Base-by-base conservation (phyloP, 768 basidiomycete species). In the Rubroboletus satanas region DNA sequence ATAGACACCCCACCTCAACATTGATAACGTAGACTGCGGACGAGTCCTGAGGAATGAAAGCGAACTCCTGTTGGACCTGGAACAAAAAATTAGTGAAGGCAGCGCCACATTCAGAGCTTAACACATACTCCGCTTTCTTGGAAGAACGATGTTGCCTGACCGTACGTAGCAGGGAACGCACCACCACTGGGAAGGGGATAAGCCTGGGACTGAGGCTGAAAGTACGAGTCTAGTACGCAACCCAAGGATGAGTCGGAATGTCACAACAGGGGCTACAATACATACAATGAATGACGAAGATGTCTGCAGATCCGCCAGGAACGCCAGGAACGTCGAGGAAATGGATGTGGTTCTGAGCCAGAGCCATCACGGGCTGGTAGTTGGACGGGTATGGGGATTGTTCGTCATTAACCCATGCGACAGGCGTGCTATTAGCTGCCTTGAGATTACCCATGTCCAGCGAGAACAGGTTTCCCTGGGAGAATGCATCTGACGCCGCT, bases 221-320 rank as follows among this genome's bases (percentile, higher is more conserved):
- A 88, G 77, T 76, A 89, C 23, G 87, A 81, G 70, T 82, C 91
- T 93, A 56, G 37, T 3, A 35, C 9, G 26, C 17, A 42, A 44
- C 12, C 12, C 31, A 21, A n/a, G 6, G 21, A 48, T 62, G 5
- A 59, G 42, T 33, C 39, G 4, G 26, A 38, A 18, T n/a, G 6
- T 21, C 2, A 29, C 10, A 4, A 32, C 1, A 32, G 28, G 36
- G 3, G 36, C 29, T 18, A 23, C 2, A 26, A 29, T n/a, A 75
- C 87, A 61, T 63, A 88, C 90, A 95, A 70, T 95, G 93, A 56
- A 95, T 89, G 28, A 94, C 90, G 60, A 90, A 95, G 54, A 94
- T 87, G 50, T 84, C 75, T 3, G 84, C 86, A 38, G 78, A 81
- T 11, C 92, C 92, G 18, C 87, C 79, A n/a, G 81, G 54, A 7